Base-by-base conservation (phyloP, 169 alveolate genomes). In the Plasmodium relictum region DNA sequence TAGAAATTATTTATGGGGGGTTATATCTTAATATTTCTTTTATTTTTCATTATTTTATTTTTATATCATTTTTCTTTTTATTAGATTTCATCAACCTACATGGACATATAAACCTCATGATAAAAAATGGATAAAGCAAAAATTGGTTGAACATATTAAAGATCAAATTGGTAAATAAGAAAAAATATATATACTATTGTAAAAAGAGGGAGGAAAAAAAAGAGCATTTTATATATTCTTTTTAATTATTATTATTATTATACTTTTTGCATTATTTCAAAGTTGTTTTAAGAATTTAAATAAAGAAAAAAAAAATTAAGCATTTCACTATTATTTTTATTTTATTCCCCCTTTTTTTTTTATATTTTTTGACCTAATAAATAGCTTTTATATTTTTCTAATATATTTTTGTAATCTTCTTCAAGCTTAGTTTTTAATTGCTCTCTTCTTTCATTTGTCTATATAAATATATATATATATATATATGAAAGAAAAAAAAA, bases 91-190 rank as follows among this genome's bases (percentile, higher is more conserved):
- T 42, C 78, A 50, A 42, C 85, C 80, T 16, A 54, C 90, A 4
- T 80, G 78, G 78, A 66, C 83, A 16, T 80, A 80, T 71, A 80
- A 69, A 37, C 92, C 87, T 18, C 88, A 74, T 63, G 92, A 87
- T 48, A 87, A 87, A 45, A 73, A 45, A 18, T 87, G 92, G 92
- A 87, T 87, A 65, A 87, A 87, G 20, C 88, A 87, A 41, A 87
- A 87, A 58, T 48, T 87, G 61, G 88, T 87, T 70, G 92, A 87
- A 62, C 92, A 87, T 71, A 73, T 87, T 63, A 87, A 87, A 45
- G 73, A 73, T 65, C 92, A 87, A 48, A 87, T 80, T 54, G 90
- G 90, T 14, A 74, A 80, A 52, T 80, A 52, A 68, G 6, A 48
- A 37, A 45, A 18, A 45, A 56, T 71, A 56, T 71, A 31, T 20